A percentile compares a stretch with the other conserved stretches of the same genome.
phyloP scores from a whole-genome alignment of 345 rosid genomes.

The Brassica rapa region DNA sequence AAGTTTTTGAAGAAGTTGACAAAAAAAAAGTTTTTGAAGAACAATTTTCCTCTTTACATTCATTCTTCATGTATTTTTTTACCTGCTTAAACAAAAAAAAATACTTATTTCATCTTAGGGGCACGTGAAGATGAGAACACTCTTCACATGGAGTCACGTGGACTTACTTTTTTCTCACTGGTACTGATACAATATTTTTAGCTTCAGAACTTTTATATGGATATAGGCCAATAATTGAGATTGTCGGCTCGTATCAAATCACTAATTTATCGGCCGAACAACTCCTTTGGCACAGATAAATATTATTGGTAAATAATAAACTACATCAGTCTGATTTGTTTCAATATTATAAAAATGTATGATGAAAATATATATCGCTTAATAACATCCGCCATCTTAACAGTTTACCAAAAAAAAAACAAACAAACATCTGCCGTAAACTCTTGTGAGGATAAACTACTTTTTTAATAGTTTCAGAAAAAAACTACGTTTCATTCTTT shows the following conservation, averaged over 20 bases:
- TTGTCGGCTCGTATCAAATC: conserved; percentile 21
- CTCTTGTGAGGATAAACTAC: not conserved
- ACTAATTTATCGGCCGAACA: conserved; percentile 1
- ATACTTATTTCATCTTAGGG: conserved; percentile 6
- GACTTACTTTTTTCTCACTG: not conserved
- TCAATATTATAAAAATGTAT: not conserved
- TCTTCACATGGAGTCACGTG: conserved; percentile 40
- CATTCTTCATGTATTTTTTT: conserved; percentile 5
- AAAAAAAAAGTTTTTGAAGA: not conserved
- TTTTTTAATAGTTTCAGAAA: too few species aligned
- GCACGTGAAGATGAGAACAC: conserved; percentile 34
- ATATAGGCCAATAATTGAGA: conserved; percentile 36
- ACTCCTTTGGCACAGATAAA: not conserved
- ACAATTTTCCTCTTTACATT: not conserved
- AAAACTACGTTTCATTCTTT: not conserved
- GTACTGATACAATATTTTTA: conserved; percentile 4
- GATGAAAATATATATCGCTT: not conserved
- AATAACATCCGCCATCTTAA: not conserved
- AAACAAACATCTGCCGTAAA: not conserved
- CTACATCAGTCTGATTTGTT: not conserved
- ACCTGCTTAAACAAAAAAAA: not conserved
- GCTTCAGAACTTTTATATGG: conserved; percentile 22
- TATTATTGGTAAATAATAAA: not conserved
- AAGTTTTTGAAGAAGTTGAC: not conserved
- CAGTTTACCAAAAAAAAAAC: too few species aligned